Evolutionary conservation across 192 early-diverging fungal genomes (phyloP), one percentile per base, ranked within the genome.

Genomic region (Podila verticillata): DNA sequence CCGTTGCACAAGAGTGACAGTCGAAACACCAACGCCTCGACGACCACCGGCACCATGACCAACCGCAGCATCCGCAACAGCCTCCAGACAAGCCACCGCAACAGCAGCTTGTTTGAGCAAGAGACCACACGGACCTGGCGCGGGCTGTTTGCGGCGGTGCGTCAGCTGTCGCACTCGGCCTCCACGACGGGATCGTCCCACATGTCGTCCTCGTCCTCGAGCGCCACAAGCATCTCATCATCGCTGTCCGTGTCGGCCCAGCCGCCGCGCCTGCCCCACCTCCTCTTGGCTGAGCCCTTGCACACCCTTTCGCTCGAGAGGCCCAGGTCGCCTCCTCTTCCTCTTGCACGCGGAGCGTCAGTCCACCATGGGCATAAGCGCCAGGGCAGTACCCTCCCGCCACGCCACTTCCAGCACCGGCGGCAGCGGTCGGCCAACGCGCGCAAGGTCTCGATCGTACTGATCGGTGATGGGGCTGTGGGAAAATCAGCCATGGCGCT

Each of bases 401-500:
- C 58, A 24, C 58, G 30, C 13, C 26, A 24, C 22, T 24, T 54
- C 51, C 51, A 26, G 5, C 51, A 54, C 24, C 51, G 51, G 2
- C 51, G 51, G n/a, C 51, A 54, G 24, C n/a, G 51, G 2, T 54
- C 51, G 1, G 51, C 51, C 51, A 54, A 54, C 39, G 61, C 75
- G 26, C 47, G 24, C 19, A 80, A 54, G 36, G 47, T 80, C 7
- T 72, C 77, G 4, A 80, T 80, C 28, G 70, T 72, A 4, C 69
- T 80, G 3, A 65, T 80, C 5, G 77, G 77, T 19, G 70, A 80
- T 28, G 77, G 77, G 30, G 77, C 77, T 35, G 90, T 91, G n/a
- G 90, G 90, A 29, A 91, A 94, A 83, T 94, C 93, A 17, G 94
- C 94, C 63, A 81, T 96, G 22, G 93, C 93, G 0, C 92, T 94